Percentiles rank a stretch among this genome's conserved stretches.
phyloP scores from a whole-genome alignment of 306 rosid genomes.

The Dalbergia cochinchinensis region DNA sequence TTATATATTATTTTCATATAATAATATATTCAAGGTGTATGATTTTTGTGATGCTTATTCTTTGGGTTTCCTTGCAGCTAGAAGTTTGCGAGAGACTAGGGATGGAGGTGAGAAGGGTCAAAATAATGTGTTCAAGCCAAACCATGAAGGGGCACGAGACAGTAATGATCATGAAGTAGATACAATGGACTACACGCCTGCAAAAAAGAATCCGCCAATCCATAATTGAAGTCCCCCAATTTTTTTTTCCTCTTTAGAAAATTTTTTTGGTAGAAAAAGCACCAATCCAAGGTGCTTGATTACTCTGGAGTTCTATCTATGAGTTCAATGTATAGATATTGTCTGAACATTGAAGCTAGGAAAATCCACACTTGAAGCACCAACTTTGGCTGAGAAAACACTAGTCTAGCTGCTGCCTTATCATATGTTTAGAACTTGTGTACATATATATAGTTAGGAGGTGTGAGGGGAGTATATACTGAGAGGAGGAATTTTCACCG shows the following conservation, averaged over 20 bases:
- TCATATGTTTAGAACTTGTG: conserved; percentile 14
- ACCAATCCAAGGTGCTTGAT: conserved; percentile 17
- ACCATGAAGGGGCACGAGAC: conserved; percentile 49
- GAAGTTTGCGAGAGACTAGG: conserved; percentile 49
- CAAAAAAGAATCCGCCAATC: conserved; percentile 87
- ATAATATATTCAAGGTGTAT: neutral
- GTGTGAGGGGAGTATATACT: conserved; percentile 15
- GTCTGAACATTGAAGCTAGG: conserved; percentile 40
- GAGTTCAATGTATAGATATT: conserved; percentile 33
- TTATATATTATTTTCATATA: neutral
- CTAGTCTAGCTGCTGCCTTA: conserved; percentile 20
- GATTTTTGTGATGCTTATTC: conserved; percentile 27
- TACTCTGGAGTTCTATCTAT: conserved; percentile 24
- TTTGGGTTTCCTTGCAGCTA: conserved; percentile 51
- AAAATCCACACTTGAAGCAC: conserved; percentile 28
- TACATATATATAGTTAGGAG: neutral
- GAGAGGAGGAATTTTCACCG: conserved; percentile 21
- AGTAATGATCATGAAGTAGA: conserved; percentile 56
- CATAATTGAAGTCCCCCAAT: conserved; percentile 59
- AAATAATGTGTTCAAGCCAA: conserved; percentile 35
- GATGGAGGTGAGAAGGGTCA: conserved; percentile 41
- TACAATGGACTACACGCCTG: conserved; percentile 87
- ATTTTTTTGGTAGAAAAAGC: conserved; percentile 33
- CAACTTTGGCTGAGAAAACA: conserved; percentile 29
- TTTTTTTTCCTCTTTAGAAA: neutral